Conservation (phyloP, 306 rosid genomes). For the Crataegus laevigata region DNA sequence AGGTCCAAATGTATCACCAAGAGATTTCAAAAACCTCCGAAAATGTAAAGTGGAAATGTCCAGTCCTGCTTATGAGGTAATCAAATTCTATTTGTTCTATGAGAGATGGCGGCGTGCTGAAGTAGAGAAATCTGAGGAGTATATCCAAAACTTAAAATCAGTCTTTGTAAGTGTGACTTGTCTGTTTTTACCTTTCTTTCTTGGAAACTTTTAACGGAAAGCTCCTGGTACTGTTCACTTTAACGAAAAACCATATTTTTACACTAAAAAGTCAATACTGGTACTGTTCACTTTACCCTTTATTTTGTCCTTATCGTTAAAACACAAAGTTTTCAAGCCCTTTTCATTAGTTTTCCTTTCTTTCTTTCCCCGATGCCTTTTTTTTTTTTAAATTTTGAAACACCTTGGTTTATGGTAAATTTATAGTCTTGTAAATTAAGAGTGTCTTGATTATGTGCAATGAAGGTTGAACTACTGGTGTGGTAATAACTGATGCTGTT, state of each 20-base stretch:
- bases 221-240: no score
- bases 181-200: neutral
- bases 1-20: slow-evolving; percentile 68
- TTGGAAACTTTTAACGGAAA: no score
- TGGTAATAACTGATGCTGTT: neutral
- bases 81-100: slow-evolving; percentile 51
- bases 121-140: slow-evolving; percentile 43
- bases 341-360: no score
- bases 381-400: no score
- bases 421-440: neutral
- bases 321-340: no score
- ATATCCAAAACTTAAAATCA: slow-evolving; percentile 35
- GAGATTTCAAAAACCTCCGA: slow-evolving; percentile 43
- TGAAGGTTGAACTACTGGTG: neutral
- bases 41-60: slow-evolving; percentile 15
- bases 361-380: neutral
- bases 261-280: no score
- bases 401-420: neutral
- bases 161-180: slow-evolving; percentile 45
- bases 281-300: no score
- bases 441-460: neutral
- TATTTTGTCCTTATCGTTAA: no score
- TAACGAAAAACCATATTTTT: no score
- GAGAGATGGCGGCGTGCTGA: slow-evolving; percentile 76
- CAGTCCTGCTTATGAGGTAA: slow-evolving; percentile 48